Base-by-base conservation (phyloP, 2,329 filamentous ascomycete species). In the Ascochyta clinopodiicola region DNA sequence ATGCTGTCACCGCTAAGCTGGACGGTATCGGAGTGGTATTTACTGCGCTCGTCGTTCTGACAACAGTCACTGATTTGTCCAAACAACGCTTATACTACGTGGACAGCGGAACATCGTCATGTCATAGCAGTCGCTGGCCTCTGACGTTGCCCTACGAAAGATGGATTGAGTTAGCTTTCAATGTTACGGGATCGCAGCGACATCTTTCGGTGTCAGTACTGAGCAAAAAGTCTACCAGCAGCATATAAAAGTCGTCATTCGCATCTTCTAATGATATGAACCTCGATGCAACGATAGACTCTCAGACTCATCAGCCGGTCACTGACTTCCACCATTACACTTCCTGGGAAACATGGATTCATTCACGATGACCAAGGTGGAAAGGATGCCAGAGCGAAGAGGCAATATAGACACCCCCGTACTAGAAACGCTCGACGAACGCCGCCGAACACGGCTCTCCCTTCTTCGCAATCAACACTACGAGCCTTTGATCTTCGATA, bases 401-500 rank as follows among this genome's bases (percentile, higher is more conserved):
- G 6, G n/a, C 8, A 2, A 15, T 1, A 12, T 7, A 5, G 29
- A 22, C 21, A 25, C 17, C 22, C 24, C 24, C 8, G 10, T 21
- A 7, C 46, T 42, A 47, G 62, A 66, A 43, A 38, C 54, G 2
- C 57, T 67, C 2, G 46, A 47, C 9, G 36, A 56, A 1, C 61
- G 51, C 17, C 63, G 65, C 4, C 25, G 39, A 25, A 56, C 62
- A 43, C 68, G 66, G 63, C 54, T 56, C 1, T 45, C 27, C 1
- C 59, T 67, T 17, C 62, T 71, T 15, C 61, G 22, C 6, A 29
- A 19, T 1, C 47, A 64, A 10, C 46, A 70, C 7, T 70, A 69
- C 31, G 44, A 67, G 22, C 40, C 66, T 2, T 29, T 72, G 6
- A 66, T 72, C 17, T 44, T 48, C 7, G 64, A 71, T 24, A 58